A percentile compares a stretch with the other conserved stretches of the same genome.
Evolutionary conservation across 2,329 filamentous ascomycete species (phyloP).

Genomic region (Thermoascus crustaceus): DNA sequence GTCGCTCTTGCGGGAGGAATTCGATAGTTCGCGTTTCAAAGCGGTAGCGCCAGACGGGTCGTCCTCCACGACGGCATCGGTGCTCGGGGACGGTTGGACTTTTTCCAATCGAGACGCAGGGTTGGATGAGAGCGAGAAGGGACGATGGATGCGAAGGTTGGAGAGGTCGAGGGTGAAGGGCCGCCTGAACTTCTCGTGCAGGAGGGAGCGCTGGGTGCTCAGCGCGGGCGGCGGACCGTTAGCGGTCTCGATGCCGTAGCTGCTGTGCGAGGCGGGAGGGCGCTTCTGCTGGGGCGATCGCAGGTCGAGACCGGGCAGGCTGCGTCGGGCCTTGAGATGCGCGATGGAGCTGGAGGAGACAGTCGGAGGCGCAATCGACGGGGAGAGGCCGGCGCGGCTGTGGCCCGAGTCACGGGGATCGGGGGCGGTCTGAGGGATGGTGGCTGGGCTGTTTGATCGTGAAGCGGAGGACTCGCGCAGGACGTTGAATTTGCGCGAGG

Average conservation of each 20-base stretch:
- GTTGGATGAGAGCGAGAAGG: constrained; percentile 9
- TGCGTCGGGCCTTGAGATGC: constrained; percentile 36
- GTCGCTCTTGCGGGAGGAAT: constrained; percentile 5
- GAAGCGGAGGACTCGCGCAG: constrained; percentile 8
- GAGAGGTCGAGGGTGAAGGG: constrained; percentile 19
- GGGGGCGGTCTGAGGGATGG: constrained; percentile 12
- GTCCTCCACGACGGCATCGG: constrained; percentile 19
- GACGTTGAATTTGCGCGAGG: constrained; percentile 17
- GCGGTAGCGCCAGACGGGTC: constrained; percentile 21
- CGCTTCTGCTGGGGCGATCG: constrained; percentile 37
- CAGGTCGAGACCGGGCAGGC: constrained; percentile 30
- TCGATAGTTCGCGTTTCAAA: constrained; percentile 19
- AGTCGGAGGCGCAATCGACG: no score
- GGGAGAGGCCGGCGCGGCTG: constrained; percentile 10
- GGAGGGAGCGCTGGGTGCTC: constrained; percentile 37
- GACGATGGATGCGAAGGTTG: constrained; percentile 14
- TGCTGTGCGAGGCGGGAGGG: constrained; percentile 41
- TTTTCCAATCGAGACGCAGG: constrained; percentile 8
- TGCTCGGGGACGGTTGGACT: constrained; percentile 8
- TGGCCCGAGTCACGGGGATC: constrained; percentile 23
- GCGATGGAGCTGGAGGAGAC: constrained; percentile 24
- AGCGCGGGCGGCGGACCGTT: constrained; percentile 45
- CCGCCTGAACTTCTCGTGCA: constrained; percentile 27
- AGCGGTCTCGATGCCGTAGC: constrained; percentile 43
- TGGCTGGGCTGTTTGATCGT: constrained; percentile 5